Percentiles rank a stretch among this genome's conserved stretches.
phyloP scores from a whole-genome alignment of 176 grass and related monocot genomes.

The Oropetium thomaeum region DNA sequence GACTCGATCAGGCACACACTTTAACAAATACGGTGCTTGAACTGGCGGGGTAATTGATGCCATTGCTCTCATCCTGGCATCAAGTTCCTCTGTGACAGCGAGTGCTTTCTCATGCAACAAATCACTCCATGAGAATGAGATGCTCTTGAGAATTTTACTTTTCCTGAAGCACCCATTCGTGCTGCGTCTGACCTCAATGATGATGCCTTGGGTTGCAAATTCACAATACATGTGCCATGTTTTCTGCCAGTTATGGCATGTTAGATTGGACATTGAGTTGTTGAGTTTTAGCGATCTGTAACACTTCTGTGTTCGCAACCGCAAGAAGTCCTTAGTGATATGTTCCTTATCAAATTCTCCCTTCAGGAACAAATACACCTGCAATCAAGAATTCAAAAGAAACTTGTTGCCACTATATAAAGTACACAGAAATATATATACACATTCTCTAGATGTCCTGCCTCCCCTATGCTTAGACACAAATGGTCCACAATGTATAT shows the following conservation, averaged over 20 bases:
- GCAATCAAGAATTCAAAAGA: slow-evolving; percentile 19
- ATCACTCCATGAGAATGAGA: slow-evolving; percentile 77
- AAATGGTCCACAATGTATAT: no score
- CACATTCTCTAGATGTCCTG: neutral
- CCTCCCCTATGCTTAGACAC: no score
- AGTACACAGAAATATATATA: neutral
- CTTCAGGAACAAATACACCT: slow-evolving; percentile 88
- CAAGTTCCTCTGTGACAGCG: slow-evolving; percentile 36
- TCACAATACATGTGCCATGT: slow-evolving; percentile 81
- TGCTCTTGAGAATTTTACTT: slow-evolving; percentile 56
- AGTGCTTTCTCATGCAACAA: slow-evolving; percentile 65
- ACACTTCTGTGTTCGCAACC: slow-evolving; percentile 57
- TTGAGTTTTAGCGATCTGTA: slow-evolving; percentile 80
- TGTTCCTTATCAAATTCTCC: slow-evolving; percentile 53
- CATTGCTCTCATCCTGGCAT: slow-evolving; percentile 51
- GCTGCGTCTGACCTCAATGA: slow-evolving; percentile 50
- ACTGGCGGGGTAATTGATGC: slow-evolving; percentile 72
- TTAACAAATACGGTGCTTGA: slow-evolving; percentile 83
- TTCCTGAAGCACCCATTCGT: slow-evolving; percentile 52
- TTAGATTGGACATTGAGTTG: slow-evolving; percentile 35
- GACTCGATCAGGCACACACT: slow-evolving; percentile 86
- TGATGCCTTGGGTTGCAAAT: slow-evolving; percentile 71
- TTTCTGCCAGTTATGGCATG: slow-evolving; percentile 70
- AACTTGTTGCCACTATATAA: slow-evolving; percentile 7
- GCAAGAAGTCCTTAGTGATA: slow-evolving; percentile 47